Base-by-base conservation (phyloP, 495 filamentous ascomycete species). In the Podospora comata region DNA sequence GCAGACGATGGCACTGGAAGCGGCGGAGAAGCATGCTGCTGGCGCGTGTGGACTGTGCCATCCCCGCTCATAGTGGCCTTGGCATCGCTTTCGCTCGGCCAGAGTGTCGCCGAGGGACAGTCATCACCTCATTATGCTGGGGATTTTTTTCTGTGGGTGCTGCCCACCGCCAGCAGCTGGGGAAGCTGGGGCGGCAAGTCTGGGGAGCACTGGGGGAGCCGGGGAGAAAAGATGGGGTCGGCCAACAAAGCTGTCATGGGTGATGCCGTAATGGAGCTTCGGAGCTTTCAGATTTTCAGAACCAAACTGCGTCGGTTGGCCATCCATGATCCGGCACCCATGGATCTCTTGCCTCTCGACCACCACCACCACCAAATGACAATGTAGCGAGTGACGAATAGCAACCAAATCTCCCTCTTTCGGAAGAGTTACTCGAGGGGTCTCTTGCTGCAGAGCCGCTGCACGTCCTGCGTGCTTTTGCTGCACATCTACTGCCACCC, bases 41-140 rank as follows among this genome's bases (percentile, higher is more conserved):
- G 62, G 69, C 30, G 54, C 28, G 34, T 59, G 66, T 67, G 72
- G 71, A 67, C 65, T 56, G 73, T 73, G 75, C 71, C 72, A 78
- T 69, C 75, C 76, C 73, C 73, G 69, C 69, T 70, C 57, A 72
- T 75, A 75, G 59, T 48, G 55, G 70, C 13, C 72, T 75, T 75
- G 70, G 70, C 73, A 55, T 62, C 62, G 62, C 23, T 27, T 65
- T 71, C 59, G 64, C 61, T 70, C 73, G 70, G 72, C 70, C 71
- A 74, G 65, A 70, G 73, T 77, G 67, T 67, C 72, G 72, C 76
- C 73, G 76, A 77, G 61, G 56, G 64, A 63, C 65, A 72, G 62
- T 72, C 70, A 74, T 72, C 70, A 59, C 72, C 65, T 69, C 71
- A 72, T 71, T 44, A 60, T 48, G 30, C 27, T 63, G 28, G 61